Evolutionary conservation across 257 asterid genomes (phyloP), one percentile per base, ranked within the genome.

Genomic region (Lavandula angustifolia): DNA sequence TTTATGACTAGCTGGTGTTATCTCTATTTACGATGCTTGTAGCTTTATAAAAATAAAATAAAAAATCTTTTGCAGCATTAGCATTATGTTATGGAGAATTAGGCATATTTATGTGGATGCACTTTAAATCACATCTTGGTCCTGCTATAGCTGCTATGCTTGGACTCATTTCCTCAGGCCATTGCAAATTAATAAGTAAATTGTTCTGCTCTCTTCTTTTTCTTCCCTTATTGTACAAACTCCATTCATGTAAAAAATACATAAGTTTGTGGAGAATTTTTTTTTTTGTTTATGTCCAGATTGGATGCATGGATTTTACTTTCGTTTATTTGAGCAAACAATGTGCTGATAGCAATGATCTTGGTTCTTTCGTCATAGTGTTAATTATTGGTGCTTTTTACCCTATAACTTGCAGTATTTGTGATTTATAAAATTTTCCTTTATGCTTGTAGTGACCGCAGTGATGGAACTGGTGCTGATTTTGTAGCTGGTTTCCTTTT

Each of bases 401-500:
- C 38, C 37, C 54, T 56, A 48, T 22, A 51, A 49, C 44, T 42
- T 41, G 34, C 29, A 27, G 42, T 51, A 7, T 44, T 50, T 44
- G 43, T 55, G 63, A 50, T 49, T 63, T 14, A 37, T 61, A 40
- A 60, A 27, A 17, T 63, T 65, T 51, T 67, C 10, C 66, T 54
- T 76, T 48, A 40, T 67, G 43, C 35, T 34, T 73, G 79, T 68
- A 88, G 96, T 71, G 84, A 84, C 50, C 84, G 76, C 41, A 75
- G 75, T 57, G 77, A 78, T 70, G 91, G 91, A 55, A 73, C 80
- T 68, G 91, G 87, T 60, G 83, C 74, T 71, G 98, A 88, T 79
- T 88, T 91, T 76, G 76, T 82, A 43, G 91, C 95, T 68, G 98
- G 98, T 44, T 88, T 91, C 73, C 72, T 91, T 67, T 50, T 88